Percentiles rank a stretch among this genome's conserved stretches.
Conservation (phyloP, 257 asterid genomes). For the Fraxinus quadrangulata region DNA sequence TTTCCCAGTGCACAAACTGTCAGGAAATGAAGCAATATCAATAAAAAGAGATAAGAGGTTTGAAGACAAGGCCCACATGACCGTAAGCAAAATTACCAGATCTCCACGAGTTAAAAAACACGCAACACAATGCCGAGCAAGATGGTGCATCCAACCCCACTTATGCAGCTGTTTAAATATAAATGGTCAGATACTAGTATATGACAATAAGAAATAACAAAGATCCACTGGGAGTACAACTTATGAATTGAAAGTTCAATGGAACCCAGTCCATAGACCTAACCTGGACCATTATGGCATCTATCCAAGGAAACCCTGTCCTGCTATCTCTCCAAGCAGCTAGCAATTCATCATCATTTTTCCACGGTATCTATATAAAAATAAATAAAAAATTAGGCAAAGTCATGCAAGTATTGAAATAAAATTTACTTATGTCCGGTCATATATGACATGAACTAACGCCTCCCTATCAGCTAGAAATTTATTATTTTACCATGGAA, state of each 20-base stretch:
- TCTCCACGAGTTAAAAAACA: slow-evolving; percentile 98
- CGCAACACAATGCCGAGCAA: slow-evolving; percentile 94
- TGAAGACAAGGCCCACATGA: not conserved
- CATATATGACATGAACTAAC: slow-evolving; percentile 3
- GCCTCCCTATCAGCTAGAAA: not conserved
- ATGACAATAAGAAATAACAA: slow-evolving; percentile 1
- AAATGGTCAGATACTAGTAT: slow-evolving; percentile 10
- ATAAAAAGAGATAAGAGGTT: slow-evolving; percentile 13
- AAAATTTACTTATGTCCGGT: slow-evolving; percentile 14
- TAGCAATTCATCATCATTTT: slow-evolving; percentile 64
- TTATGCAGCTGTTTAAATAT: slow-evolving; percentile 58
- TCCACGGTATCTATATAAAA: slow-evolving; percentile 81
- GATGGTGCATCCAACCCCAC: slow-evolving; percentile 99
- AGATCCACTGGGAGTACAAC: not conserved
- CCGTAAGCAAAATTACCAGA: slow-evolving; percentile 51
- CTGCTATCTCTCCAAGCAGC: slow-evolving; percentile 92
- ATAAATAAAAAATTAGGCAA: not conserved
- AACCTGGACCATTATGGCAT: slow-evolving; percentile 97
- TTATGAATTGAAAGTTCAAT: slow-evolving; percentile 1
- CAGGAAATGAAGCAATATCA: slow-evolving; percentile 27
- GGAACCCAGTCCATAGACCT: slow-evolving; percentile 20
- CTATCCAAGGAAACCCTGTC: slow-evolving; percentile 99
- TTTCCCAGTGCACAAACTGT: slow-evolving; percentile 92
- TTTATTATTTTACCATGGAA: slow-evolving; percentile 4
- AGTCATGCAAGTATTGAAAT: not conserved